Base-by-base conservation (phyloP, 257 asterid species). In the Solanum raphanifolium region DNA sequence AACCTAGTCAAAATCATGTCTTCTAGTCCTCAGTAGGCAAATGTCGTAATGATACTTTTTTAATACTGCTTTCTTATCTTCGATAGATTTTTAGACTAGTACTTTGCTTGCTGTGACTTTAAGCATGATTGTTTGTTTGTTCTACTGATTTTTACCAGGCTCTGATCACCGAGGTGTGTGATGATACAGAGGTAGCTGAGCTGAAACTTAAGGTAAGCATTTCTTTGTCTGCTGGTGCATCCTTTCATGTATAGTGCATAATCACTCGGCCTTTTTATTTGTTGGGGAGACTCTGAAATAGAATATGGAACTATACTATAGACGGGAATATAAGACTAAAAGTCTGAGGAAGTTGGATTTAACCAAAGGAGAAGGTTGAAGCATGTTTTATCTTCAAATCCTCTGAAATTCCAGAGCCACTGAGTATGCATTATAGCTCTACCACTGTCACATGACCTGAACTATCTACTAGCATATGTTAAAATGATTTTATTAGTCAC, bases 151-250 rank as follows among this genome's bases (percentile, higher is more conserved):
- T 20, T 13, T 27, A 20, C 87, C 95, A 96, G 98, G 93, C 89
- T 84, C 93, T 96, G 86, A 89, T 96, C 62, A 79, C 92, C 13
- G 94, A 94, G 90, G 94, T 96, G 36, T 95, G 98, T 88, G 98
- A 96, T 85, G 94, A 92, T 89, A 96, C 98, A 23, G 90, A 96
- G 89, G 91, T 95, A 23, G 98, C 96, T 34, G 98, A 96, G 94
- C 91, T 96, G 86, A 95, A 95, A 92, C 89, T 96, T 88, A 95
- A 95, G 98, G 98, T 96, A 87, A 88, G 43, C 35, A 23, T 13
- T 82, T 13, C 62, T 85, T 3, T 39, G 20, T 41, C 60, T 35
- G 52, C 32, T 62, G 55, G 58, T 86, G 73, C 75, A 29, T 69
- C 75, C 75, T 69, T 69, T 29, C 41, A 46, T 46, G 3, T 81